phyloP scores from a whole-genome alignment of 1,139 yeast genomes.

The Yamadazyma trypodendri region DNA sequence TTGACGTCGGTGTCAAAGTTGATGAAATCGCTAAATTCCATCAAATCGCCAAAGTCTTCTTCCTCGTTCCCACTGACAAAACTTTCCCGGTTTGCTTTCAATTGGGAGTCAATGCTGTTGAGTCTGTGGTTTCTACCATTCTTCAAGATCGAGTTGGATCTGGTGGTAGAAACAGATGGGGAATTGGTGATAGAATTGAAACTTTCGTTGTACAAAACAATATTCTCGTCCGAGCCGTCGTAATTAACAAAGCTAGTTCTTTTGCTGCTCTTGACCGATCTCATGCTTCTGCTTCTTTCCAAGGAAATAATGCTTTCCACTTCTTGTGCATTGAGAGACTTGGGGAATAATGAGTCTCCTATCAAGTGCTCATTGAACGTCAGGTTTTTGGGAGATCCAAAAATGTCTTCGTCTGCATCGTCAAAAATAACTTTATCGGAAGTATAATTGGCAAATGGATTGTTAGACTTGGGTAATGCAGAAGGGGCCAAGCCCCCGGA shows the following conservation, averaged over 20 bases:
- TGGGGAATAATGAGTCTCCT: constrained; percentile 75
- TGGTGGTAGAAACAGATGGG: constrained; percentile 14
- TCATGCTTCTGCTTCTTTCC: constrained; percentile 66
- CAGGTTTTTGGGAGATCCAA: constrained; percentile 34
- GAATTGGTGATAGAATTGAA: constrained; percentile 10
- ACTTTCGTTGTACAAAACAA: constrained; percentile 26
- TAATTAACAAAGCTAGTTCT: constrained; percentile 45
- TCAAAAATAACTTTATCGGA: constrained; percentile 6
- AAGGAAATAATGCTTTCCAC: constrained; percentile 72
- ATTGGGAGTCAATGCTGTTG: constrained; percentile 8
- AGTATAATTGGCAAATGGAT: constrained; percentile 14
- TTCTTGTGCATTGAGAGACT: constrained; percentile 61
- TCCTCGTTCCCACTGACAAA: constrained; percentile 13
- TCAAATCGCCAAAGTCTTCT: constrained; percentile 33
- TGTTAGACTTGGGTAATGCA: constrained; percentile 16
- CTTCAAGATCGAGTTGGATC: constrained; percentile 55
- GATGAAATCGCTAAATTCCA: constrained; percentile 66
- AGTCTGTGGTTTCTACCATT: constrained; percentile 15
- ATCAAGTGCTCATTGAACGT: constrained; percentile 22
- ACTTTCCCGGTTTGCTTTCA: constrained; percentile 9
- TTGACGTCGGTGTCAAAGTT: constrained; percentile 52
- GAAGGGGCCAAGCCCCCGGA: constrained; percentile 15
- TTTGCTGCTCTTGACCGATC: constrained; percentile 43
- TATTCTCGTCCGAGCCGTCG: constrained; percentile 48
- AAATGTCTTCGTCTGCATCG: constrained; percentile 15